A percentile compares a stretch with the other conserved stretches of the same genome.
Evolutionary conservation across 345 rosid species (phyloP).

Genomic region (Draba incana): DNA sequence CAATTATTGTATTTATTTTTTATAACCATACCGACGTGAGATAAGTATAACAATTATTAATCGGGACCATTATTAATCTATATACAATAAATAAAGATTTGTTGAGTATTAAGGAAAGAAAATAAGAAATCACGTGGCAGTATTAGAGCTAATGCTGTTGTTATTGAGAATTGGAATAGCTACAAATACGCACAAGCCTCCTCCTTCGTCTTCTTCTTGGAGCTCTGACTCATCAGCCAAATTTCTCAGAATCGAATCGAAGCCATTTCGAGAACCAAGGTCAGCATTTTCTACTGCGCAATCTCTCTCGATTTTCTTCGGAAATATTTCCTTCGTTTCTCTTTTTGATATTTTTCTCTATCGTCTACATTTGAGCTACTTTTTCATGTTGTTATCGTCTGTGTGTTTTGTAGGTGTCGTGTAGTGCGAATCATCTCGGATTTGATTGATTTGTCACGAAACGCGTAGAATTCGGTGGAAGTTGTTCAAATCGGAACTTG

Average conservation of each 20-base stretch:
- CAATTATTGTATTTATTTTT: background rate
- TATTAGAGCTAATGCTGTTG: constrained; percentile 11
- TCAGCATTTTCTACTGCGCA: constrained; percentile 29
- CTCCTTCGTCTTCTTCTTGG: constrained; percentile 8
- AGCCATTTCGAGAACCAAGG: constrained; percentile 24
- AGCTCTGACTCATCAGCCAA: constrained; percentile 27
- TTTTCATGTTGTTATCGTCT: constrained; percentile 15
- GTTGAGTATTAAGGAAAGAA: background rate
- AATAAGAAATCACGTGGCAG: constrained; percentile 33
- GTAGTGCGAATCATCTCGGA: constrained; percentile 6
- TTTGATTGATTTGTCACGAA: constrained; percentile 4
- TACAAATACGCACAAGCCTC: constrained; percentile 37
- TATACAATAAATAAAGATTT: constrained; percentile 9
- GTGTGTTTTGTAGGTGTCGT: constrained; percentile 17
- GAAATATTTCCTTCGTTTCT: background rate
- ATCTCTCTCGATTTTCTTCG: constrained; percentile 25
- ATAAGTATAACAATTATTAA: constrained; percentile 7
- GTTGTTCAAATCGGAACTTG: constrained; percentile 42
- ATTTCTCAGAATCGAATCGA: constrained; percentile 19
- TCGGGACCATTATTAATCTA: background rate
- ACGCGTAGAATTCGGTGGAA: constrained; percentile 33
- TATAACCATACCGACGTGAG: background rate
- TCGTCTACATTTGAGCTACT: constrained; percentile 25
- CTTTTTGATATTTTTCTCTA: constrained; percentile 20
- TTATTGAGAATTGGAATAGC: constrained; percentile 34